Conservation (phyloP, 129 eudicot species). For the Escallonia herrerae region DNA sequence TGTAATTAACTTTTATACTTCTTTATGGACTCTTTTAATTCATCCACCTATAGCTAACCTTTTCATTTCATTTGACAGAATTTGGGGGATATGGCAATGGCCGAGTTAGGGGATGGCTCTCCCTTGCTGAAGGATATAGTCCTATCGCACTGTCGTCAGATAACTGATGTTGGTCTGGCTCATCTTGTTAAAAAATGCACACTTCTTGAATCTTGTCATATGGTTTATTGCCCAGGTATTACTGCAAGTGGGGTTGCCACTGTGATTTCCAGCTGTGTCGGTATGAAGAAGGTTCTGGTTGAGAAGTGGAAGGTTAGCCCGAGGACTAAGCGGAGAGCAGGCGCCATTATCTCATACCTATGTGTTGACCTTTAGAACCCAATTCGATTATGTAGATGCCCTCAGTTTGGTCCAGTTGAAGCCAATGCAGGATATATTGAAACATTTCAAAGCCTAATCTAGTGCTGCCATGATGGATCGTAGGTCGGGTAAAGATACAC, state of each 20-base stretch:
- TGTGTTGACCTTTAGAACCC: conserved; percentile 61
- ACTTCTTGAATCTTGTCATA: conserved; percentile 69
- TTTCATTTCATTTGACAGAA: conserved; percentile 30
- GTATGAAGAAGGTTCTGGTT: conserved; percentile 71
- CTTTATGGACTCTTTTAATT: neutral
- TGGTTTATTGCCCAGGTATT: conserved; percentile 82
- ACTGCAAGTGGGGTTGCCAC: conserved; percentile 84
- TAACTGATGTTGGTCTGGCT: conserved; percentile 67
- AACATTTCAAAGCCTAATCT: no score
- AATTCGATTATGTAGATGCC: neutral
- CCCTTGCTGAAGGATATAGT: conserved; percentile 67
- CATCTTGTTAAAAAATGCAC: conserved; percentile 52
- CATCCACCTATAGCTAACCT: no score
- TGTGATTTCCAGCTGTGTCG: conserved; percentile 54
- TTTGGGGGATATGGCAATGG: conserved; percentile 63
- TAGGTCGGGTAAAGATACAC: no score
- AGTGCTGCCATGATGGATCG: no score
- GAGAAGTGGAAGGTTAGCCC: conserved; percentile 80
- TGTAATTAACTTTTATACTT: no score
- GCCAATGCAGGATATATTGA: no score
- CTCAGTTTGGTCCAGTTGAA: no score
- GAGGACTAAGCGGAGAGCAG: conserved; percentile 81
- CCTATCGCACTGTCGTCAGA: conserved; percentile 78
- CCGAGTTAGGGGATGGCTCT: conserved; percentile 78
- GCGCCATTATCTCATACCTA: conserved; percentile 72